These are phyloP conservation scores for Penicillium dipodomyicola DNA, from an alignment of 495 filamentous ascomycete species.

Conservation along the genomic window DNA sequence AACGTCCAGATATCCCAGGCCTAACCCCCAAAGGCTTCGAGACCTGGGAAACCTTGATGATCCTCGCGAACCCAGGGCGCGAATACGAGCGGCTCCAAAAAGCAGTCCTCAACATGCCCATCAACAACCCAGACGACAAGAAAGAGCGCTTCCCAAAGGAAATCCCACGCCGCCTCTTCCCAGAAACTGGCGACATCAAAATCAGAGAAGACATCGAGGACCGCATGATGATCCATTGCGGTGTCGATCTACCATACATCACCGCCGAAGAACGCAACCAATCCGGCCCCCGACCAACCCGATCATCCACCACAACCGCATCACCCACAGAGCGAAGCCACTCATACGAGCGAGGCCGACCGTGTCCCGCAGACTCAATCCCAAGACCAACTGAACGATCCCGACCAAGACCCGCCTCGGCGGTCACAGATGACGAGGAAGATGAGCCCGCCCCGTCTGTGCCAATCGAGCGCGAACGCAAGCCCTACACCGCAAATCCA, in stretches of 20 bases:
- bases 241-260: conserved; percentile 46
- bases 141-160: conserved; percentile 78
- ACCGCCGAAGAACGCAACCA: conserved; percentile 40
- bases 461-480: conserved; percentile 60
- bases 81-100: conserved; percentile 74
- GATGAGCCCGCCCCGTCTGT: conserved; percentile 39
- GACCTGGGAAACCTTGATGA: conserved; percentile 69
- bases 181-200: conserved; percentile 41
- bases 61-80: conserved; percentile 73
- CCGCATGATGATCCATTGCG: conserved; percentile 46
- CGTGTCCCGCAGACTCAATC: conserved; percentile 35
- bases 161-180: conserved; percentile 71
- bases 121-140: conserved; percentile 68
- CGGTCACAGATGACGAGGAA: conserved; percentile 47
- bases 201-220: conserved; percentile 45
- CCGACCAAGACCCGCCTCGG: conserved; percentile 8
- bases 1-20: conserved; percentile 67
- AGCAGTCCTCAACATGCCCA: conserved; percentile 70
- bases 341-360: conserved; percentile 52
- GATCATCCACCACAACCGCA: conserved; percentile 17
- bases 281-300: conserved; percentile 23
- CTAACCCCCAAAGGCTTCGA: conserved; percentile 80
- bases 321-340: conserved; percentile 23
- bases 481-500: conserved; percentile 57
- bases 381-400: neutral